These are phyloP conservation scores for Trichoderma hamatum DNA, from an alignment of 2,329 filamentous ascomycete species.

Conservation along the genomic window DNA sequence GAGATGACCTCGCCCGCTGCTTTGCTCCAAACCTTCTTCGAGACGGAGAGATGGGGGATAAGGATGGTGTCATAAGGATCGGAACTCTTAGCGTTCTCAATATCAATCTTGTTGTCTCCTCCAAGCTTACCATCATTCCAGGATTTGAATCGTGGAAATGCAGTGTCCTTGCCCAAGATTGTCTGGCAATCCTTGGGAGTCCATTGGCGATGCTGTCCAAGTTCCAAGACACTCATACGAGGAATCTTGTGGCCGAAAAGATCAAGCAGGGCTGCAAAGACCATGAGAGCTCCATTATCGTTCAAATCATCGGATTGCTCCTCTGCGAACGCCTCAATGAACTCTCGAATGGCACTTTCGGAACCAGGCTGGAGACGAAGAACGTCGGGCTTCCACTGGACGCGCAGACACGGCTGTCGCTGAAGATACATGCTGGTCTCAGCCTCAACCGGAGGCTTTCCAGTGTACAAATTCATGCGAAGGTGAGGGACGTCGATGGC, in stretches of 20 bases:
- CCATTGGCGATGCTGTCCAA: conserved; percentile 1
- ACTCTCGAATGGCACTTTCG: background rate
- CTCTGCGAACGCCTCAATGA: background rate
- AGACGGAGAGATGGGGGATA: conserved; percentile 7
- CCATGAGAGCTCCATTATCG: conserved; percentile 3
- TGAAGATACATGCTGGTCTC: conserved; percentile 18
- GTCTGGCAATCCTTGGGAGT: background rate
- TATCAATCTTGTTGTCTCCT: background rate
- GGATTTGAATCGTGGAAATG: conserved; percentile 1
- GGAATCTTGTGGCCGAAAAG: conserved; percentile 16
- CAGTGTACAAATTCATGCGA: conserved; percentile 9
- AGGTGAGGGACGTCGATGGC: conserved; percentile 9
- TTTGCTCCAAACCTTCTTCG: background rate
- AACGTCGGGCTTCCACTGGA: conserved; percentile 17
- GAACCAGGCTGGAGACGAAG: conserved; percentile 11
- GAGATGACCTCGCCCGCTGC: background rate
- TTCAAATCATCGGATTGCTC: conserved; percentile 16
- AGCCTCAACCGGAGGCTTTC: conserved; percentile 11
- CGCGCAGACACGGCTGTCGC: conserved; percentile 11
- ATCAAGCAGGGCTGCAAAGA: conserved; percentile 5
- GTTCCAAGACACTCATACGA: conserved; percentile 19
- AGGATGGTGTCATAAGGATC: background rate
- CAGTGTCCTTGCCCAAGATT: conserved; percentile 15
- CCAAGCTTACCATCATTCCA: conserved; percentile 10
- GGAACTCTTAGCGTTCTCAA: background rate